Evolutionary conservation across 2,329 filamentous ascomycete species (phyloP).

Genomic region (Sarocladium kiliense): DNA sequence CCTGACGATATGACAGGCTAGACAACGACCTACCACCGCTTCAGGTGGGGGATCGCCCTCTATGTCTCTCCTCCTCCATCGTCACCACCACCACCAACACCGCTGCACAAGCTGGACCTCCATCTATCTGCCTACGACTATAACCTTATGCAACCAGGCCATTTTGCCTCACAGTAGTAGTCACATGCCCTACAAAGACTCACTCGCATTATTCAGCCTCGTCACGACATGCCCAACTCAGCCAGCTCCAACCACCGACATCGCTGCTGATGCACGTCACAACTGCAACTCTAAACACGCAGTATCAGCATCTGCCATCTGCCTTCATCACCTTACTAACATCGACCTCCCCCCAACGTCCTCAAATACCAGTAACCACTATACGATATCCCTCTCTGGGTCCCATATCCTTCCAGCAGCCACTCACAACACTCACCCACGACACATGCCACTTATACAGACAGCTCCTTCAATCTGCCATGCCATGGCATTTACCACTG

Average conservation of each 20-base stretch:
- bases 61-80: background rate
- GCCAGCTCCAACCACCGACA: background rate
- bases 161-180: background rate
- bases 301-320: no score
- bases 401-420: background rate
- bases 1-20: no score
- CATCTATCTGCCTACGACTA: background rate
- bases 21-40: no score
- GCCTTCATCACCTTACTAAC: no score
- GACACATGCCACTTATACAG: background rate
- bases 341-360: no score
- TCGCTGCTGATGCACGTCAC: background rate
- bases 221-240: background rate
- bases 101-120: background rate
- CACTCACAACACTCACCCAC: background rate
- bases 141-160: background rate
- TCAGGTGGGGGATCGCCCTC: background rate
- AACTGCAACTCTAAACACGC: no score
- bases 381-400: background rate
- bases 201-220: conserved; percentile 5
- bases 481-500: no score
- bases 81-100: background rate
- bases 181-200: background rate
- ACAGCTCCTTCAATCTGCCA: background rate
- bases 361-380: background rate